Evolutionary conservation across 140 eudicot genomes (phyloP).

Genomic region (Bidens hawaiensis): DNA sequence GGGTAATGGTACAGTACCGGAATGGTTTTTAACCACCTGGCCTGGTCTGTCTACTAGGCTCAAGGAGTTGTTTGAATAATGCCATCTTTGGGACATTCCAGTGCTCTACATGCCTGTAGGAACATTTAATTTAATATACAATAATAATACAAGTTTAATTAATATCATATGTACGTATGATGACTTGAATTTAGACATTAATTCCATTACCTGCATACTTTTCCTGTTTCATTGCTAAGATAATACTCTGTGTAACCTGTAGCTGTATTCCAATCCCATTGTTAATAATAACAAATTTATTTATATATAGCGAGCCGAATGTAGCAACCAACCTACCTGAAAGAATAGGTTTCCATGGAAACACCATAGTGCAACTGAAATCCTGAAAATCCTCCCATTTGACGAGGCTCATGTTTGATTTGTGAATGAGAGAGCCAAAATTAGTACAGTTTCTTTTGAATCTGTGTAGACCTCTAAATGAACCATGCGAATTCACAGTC

Average conservation of each 20-base stretch:
- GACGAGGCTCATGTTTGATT: constrained; percentile 84
- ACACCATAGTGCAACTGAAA: constrained; percentile 79
- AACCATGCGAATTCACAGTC: constrained; percentile 91
- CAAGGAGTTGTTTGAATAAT: constrained; percentile 74
- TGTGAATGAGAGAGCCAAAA: no score
- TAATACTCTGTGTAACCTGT: constrained; percentile 96
- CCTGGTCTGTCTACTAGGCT: constrained; percentile 59
- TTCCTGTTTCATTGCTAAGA: constrained; percentile 75
- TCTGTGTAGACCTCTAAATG: constrained; percentile 66
- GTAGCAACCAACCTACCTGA: no score
- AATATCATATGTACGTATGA: background rate
- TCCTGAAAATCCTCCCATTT: constrained; percentile 91
- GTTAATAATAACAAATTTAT: no score
- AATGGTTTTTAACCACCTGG: no score
- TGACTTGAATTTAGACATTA: no score
- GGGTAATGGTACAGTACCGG: no score
- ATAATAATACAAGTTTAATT: background rate
- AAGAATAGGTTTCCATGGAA: constrained; percentile 98
- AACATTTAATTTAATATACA: no score
- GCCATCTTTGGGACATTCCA: constrained; percentile 99
- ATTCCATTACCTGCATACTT: constrained; percentile 65
- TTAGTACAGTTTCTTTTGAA: constrained; percentile 90
- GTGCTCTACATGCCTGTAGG: constrained; percentile 86
- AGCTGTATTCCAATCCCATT: no score
- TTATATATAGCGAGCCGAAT: no score